These are phyloP conservation scores for Lepiota venenata DNA, from an alignment of 768 basidiomycete species.

Conservation along the genomic window DNA sequence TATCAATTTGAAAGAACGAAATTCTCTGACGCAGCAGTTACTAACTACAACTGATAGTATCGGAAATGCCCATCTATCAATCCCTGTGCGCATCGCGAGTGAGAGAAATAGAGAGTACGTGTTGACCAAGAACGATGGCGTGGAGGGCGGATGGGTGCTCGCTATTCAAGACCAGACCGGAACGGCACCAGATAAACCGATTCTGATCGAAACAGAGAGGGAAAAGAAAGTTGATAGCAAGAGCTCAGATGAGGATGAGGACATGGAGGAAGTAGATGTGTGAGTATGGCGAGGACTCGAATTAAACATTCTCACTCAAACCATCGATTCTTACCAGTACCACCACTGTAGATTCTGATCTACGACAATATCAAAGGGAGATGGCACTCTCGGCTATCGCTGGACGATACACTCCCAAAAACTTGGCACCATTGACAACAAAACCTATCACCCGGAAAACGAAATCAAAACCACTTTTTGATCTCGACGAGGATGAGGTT, in stretches of 20 bases:
- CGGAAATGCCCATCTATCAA: slow-evolving; percentile 84
- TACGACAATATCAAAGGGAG: slow-evolving; percentile 56
- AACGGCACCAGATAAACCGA: slow-evolving; percentile 80
- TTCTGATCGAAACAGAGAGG: slow-evolving; percentile 74
- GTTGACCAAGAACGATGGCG: slow-evolving; percentile 88
- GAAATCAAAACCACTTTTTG: slow-evolving; percentile 48
- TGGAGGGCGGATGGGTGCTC: slow-evolving; percentile 89
- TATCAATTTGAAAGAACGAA: slow-evolving; percentile 82
- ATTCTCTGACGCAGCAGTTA: slow-evolving; percentile 89
- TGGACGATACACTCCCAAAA: slow-evolving; percentile 41
- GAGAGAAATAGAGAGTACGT: slow-evolving; percentile 94
- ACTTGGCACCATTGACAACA: slow-evolving; percentile 24
- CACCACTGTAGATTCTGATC: slow-evolving; percentile 42
- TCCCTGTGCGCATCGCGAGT: slow-evolving; percentile 92
- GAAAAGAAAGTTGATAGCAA: slow-evolving; percentile 36
- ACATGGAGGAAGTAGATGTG: slow-evolving; percentile 84
- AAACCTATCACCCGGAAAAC: slow-evolving; percentile 28
- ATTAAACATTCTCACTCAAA: not conserved
- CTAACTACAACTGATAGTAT: slow-evolving; percentile 90
- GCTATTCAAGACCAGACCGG: slow-evolving; percentile 86
- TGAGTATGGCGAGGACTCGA: slow-evolving; percentile 29
- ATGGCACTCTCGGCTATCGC: slow-evolving; percentile 62
- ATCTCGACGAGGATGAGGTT: slow-evolving; percentile 50
- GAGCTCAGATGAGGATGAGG: slow-evolving; percentile 54
- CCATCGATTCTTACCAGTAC: not conserved